Percentiles rank a stretch among this genome's conserved stretches.
Conservation (phyloP, 2,329 filamentous ascomycete genomes). For the Botrytis elliptica region DNA sequence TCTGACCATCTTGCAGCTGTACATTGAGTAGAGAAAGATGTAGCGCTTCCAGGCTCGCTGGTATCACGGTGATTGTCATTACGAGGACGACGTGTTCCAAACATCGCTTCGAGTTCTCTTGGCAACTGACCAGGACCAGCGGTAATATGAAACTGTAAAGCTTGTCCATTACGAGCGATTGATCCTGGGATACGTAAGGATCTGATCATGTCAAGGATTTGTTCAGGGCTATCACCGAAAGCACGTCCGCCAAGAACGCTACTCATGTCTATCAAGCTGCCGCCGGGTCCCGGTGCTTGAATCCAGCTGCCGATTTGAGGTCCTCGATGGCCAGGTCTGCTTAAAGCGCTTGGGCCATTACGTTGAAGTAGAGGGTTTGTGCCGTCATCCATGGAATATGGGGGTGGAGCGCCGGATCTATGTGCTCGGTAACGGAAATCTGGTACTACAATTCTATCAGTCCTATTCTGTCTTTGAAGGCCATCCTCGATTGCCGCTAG, state of each 20-base stretch:
- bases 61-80: slow-evolving; percentile 30
- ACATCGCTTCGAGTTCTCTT: slow-evolving; percentile 51
- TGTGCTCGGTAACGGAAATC: slow-evolving; percentile 49
- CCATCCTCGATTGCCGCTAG: neutral
- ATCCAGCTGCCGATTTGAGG: slow-evolving; percentile 52
- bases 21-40: slow-evolving; percentile 63
- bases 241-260: slow-evolving; percentile 35
- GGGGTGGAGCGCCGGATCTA: slow-evolving; percentile 48
- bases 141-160: slow-evolving; percentile 60
- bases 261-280: slow-evolving; percentile 35
- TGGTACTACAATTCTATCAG: slow-evolving; percentile 40
- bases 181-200: slow-evolving; percentile 37
- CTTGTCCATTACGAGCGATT: slow-evolving; percentile 47
- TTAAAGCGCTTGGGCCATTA: slow-evolving; percentile 41
- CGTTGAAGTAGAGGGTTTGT: slow-evolving; percentile 83
- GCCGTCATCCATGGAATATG: slow-evolving; percentile 70
- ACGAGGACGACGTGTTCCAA: slow-evolving; percentile 37
- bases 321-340: slow-evolving; percentile 49
- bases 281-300: slow-evolving; percentile 45
- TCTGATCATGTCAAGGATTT: slow-evolving; percentile 38
- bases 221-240: slow-evolving; percentile 37
- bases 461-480: slow-evolving; percentile 23
- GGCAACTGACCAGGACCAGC: slow-evolving; percentile 49
- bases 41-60: slow-evolving; percentile 37
- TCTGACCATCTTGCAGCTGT: slow-evolving; percentile 83